Evolutionary conservation across 495 filamentous ascomycete genomes (phyloP).

Genomic region (Penicillium lagena): DNA sequence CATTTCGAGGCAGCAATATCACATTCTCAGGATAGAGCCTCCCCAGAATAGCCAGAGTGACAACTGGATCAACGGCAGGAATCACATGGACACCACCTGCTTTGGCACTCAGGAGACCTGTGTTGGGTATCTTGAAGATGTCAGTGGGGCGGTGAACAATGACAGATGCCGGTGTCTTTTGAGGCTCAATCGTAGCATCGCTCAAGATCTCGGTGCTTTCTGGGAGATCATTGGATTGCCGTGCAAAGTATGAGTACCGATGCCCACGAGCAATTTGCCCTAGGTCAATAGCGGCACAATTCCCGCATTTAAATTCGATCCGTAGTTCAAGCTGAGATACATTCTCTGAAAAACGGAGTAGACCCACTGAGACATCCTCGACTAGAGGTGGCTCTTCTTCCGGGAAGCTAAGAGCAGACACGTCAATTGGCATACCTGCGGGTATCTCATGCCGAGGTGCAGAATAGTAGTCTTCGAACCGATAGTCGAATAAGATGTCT

Average conservation of each 20-base stretch:
- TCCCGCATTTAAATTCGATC: slow-evolving; percentile 8
- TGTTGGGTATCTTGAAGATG: slow-evolving; percentile 4
- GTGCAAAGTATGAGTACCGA: slow-evolving; percentile 19
- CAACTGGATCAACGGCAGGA: slow-evolving; percentile 5
- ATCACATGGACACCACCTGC: slow-evolving; percentile 19
- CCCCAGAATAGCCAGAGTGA: slow-evolving; percentile 20
- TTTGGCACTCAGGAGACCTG: slow-evolving; percentile 9
- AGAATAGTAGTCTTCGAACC: slow-evolving; percentile 20
- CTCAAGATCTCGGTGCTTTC: too few species aligned
- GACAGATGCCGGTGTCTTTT: background rate
- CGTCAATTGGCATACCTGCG: background rate
- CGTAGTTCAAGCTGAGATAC: slow-evolving; percentile 9
- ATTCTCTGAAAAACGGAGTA: background rate
- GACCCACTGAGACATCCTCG: background rate
- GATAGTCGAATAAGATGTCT: slow-evolving; percentile 19
- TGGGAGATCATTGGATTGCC: background rate
- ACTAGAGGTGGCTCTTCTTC: background rate
- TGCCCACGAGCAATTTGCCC: slow-evolving; percentile 26
- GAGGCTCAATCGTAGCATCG: too few species aligned
- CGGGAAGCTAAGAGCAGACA: background rate
- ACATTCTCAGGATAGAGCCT: slow-evolving; percentile 29
- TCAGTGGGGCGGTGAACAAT: slow-evolving; percentile 3
- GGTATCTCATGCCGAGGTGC: slow-evolving; percentile 19
- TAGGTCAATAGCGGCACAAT: slow-evolving; percentile 14
- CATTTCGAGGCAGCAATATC: slow-evolving; percentile 9